Evolutionary conservation across 2,329 filamentous ascomycete species (phyloP).

Genomic region (Incumbomyces delicatus): DNA sequence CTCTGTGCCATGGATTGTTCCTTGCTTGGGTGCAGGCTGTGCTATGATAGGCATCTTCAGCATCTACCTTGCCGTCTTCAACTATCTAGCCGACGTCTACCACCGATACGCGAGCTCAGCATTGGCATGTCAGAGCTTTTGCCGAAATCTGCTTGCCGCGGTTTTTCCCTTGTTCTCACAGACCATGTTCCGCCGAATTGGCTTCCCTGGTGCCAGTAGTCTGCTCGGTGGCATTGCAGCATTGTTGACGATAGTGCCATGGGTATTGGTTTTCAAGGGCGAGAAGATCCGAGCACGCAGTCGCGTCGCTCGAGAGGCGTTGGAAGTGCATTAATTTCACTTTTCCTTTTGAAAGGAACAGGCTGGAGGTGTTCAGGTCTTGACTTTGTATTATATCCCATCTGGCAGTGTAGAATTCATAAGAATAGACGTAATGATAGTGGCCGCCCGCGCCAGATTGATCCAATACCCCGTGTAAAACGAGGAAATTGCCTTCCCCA

Average conservation of each 20-base stretch:
- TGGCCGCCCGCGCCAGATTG: too few relatives aligned
- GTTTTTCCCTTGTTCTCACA: constrained; percentile 68
- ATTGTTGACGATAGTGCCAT: constrained; percentile 69
- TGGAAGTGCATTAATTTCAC: constrained; percentile 6
- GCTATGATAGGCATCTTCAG: constrained; percentile 79
- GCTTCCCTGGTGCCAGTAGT: constrained; percentile 60
- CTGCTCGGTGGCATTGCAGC: constrained; percentile 63
- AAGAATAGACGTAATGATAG: too few relatives aligned
- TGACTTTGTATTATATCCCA: too few relatives aligned
- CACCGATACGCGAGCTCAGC: constrained; percentile 76
- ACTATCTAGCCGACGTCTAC: constrained; percentile 85
- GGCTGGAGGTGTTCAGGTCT: too few relatives aligned
- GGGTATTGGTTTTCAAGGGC: constrained; percentile 73
- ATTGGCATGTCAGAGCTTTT: constrained; percentile 76
- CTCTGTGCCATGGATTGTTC: constrained; percentile 62
- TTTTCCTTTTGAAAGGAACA: too few relatives aligned
- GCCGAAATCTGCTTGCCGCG: constrained; percentile 73
- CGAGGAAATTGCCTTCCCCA: too few relatives aligned
- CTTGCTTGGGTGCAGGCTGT: constrained; percentile 58
- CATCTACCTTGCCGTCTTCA: constrained; percentile 82
- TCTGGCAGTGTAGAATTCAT: too few relatives aligned
- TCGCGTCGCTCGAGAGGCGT: constrained; percentile 54
- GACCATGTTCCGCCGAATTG: constrained; percentile 63
- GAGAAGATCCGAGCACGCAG: constrained; percentile 65
- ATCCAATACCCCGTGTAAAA: too few relatives aligned